phyloP scores from a whole-genome alignment of 805 yeast genomes.

The Priceomyces carsonii region DNA sequence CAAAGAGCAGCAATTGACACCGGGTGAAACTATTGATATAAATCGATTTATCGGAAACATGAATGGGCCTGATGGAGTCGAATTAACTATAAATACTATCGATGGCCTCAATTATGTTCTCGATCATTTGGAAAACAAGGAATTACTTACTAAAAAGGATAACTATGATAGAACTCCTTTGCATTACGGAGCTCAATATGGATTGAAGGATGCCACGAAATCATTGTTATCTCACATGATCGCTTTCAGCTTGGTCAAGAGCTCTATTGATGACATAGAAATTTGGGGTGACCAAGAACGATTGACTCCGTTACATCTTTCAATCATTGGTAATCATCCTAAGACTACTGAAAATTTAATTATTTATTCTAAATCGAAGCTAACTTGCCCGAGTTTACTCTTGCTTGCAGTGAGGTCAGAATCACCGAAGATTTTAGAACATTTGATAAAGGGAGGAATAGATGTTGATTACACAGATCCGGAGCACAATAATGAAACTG shows the following conservation, averaged over 20 bases:
- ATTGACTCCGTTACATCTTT: constrained; percentile 78
- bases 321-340: constrained; percentile 83
- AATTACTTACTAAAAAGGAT: constrained; percentile 61
- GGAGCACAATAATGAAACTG: constrained; percentile 67
- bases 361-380: constrained; percentile 37
- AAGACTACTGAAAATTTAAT: constrained; percentile 65
- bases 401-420: constrained; percentile 69
- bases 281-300: constrained; percentile 80
- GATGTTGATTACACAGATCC: constrained; percentile 63
- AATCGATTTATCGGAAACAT: constrained; percentile 48
- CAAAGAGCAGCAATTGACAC: constrained; percentile 40
- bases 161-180: constrained; percentile 80
- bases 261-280: constrained; percentile 55
- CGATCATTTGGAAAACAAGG: constrained; percentile 36
- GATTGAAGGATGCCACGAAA: constrained; percentile 63
- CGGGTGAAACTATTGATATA: constrained; percentile 44
- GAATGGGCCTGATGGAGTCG: constrained; percentile 52
- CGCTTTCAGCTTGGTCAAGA: constrained; percentile 60
- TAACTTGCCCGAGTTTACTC: constrained; percentile 57
- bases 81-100: constrained; percentile 45
- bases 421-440: constrained; percentile 54
- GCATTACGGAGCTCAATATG: constrained; percentile 88
- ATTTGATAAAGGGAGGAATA: constrained; percentile 57
- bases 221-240: constrained; percentile 56
- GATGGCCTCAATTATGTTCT: constrained; percentile 63